Percentiles rank a stretch among this genome's conserved stretches.
Conservation (phyloP, 352 stramenopile species). For the Paralagenidium karlingii region DNA sequence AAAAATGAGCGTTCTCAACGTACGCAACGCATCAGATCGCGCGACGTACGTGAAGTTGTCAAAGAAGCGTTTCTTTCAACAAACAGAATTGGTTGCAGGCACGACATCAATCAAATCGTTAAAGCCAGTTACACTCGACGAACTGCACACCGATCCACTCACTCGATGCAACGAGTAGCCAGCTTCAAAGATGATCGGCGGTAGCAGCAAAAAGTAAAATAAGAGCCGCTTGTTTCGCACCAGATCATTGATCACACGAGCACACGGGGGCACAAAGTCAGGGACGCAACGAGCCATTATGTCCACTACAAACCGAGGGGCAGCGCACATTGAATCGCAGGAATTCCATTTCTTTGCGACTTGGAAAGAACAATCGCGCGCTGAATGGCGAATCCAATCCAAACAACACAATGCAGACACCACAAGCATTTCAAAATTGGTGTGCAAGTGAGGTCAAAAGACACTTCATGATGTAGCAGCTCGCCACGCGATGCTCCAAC, state of each 20-base stretch:
- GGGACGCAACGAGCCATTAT: neutral
- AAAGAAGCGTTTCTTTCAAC: slow-evolving; percentile 92
- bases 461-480: too few species aligned
- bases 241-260: slow-evolving; percentile 17
- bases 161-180: slow-evolving; percentile 87
- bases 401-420: neutral
- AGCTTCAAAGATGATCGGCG: slow-evolving; percentile 97
- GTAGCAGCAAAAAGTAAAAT: slow-evolving; percentile 96
- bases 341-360: slow-evolving; percentile 83
- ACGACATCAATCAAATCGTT: too few species aligned
- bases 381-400: too few species aligned
- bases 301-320: neutral
- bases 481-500: neutral
- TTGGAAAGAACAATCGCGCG: slow-evolving; percentile 74
- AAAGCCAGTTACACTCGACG: too few species aligned
- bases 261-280: slow-evolving; percentile 1
- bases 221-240: too few species aligned
- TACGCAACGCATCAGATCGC: neutral
- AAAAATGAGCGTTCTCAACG: neutral
- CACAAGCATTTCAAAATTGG: neutral
- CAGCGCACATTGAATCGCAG: slow-evolving; percentile 70
- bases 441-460: too few species aligned
- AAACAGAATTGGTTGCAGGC: too few species aligned
- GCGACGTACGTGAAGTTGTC: slow-evolving; percentile 83
- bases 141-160: too few species aligned